These are phyloP conservation scores for Annulohypoxylon truncatum DNA, from an alignment of 2,329 filamentous ascomycete genomes.

Conservation along the genomic window DNA sequence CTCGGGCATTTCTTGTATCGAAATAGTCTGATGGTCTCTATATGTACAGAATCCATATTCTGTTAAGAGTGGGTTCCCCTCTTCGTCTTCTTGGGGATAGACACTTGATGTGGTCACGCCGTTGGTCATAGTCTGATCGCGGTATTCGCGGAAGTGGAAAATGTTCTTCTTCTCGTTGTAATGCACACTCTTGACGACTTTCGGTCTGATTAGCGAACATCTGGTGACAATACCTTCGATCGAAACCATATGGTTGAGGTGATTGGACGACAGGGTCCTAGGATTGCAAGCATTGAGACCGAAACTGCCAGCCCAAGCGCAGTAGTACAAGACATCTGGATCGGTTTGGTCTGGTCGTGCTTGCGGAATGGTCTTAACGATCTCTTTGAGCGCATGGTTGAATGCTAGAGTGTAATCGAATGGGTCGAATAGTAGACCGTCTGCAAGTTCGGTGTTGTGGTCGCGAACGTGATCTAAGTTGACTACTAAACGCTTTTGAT, in stretches of 20 bases:
- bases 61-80: slow-evolving; percentile 90
- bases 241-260: slow-evolving; percentile 96
- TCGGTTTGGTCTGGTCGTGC: slow-evolving; percentile 79
- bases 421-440: slow-evolving; percentile 81
- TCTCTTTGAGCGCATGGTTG: slow-evolving; percentile 88
- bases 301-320: slow-evolving; percentile 96
- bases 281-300: slow-evolving; percentile 96
- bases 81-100: slow-evolving; percentile 92
- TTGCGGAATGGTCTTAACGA: slow-evolving; percentile 82
- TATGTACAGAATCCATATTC: slow-evolving; percentile 98
- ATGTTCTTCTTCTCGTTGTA: slow-evolving; percentile 89
- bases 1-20: slow-evolving; percentile 99
- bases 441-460: slow-evolving; percentile 84
- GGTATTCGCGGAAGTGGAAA: slow-evolving; percentile 91
- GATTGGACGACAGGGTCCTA: slow-evolving; percentile 85
- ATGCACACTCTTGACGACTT: slow-evolving; percentile 98
- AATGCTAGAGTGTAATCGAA: slow-evolving; percentile 93
- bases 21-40: slow-evolving; percentile 96
- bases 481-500: slow-evolving; percentile 73
- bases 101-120: slow-evolving; percentile 90
- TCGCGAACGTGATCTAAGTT: slow-evolving; percentile 91
- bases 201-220: slow-evolving; percentile 93
- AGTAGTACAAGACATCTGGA: slow-evolving; percentile 90
- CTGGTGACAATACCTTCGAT: slow-evolving; percentile 97
- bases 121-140: slow-evolving; percentile 97